Conservation (phyloP, 1,284 basidiomycete genomes). For the Rhodotorula sp. region DNA sequence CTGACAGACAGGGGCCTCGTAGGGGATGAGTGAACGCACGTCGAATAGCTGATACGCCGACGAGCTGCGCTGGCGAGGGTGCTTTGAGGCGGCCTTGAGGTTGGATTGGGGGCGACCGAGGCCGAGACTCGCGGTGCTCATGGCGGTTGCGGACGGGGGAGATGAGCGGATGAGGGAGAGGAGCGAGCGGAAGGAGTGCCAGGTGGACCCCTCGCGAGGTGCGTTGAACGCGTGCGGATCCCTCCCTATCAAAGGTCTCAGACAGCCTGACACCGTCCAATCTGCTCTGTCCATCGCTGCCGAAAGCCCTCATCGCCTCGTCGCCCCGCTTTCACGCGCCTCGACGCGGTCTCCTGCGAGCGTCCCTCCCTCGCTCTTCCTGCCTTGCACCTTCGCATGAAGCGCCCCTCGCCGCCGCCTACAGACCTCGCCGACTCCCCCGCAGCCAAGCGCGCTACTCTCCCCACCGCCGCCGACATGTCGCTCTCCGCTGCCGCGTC, state of each 20-base stretch:
- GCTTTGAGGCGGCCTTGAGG: neutral
- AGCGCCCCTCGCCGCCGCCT: constrained; percentile 13
- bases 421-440: neutral
- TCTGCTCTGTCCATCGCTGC: too few relatives aligned
- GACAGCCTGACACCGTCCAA: too few relatives aligned
- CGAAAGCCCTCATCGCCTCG: neutral
- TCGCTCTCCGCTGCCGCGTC: constrained; percentile 20
- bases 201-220: neutral
- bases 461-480: constrained; percentile 2
- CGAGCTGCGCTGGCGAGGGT: constrained; percentile 14
- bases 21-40: constrained; percentile 2
- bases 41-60: constrained; percentile 24
- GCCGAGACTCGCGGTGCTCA: constrained; percentile 12
- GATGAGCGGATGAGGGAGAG: neutral
- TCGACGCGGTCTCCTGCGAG: neutral
- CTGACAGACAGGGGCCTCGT: neutral
- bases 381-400: neutral
- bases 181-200: neutral
- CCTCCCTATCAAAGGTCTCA: too few relatives aligned
- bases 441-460: neutral
- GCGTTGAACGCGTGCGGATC: too few relatives aligned
- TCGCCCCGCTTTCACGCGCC: neutral
- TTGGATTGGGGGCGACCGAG: constrained; percentile 24
- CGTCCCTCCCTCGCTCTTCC: neutral
- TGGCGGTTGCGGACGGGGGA: neutral